A percentile compares a stretch with the other conserved stretches of the same genome.
Conservation (phyloP, 176 grass and related monocot genomes). For the Eleusine coracana region DNA sequence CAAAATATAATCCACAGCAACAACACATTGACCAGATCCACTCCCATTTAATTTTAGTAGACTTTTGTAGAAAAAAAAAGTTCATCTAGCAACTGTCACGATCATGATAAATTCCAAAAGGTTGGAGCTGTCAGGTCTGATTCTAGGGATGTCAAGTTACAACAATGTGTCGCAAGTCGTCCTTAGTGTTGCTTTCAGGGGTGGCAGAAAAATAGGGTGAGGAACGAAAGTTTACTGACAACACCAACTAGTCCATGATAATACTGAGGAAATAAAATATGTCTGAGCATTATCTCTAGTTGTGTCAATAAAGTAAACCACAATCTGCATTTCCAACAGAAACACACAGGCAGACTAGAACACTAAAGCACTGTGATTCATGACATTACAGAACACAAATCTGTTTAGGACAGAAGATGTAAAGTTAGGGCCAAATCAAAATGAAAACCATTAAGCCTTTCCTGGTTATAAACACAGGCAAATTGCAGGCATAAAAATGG, state of each 20-base stretch:
- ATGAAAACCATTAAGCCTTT: not conserved
- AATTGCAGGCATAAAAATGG: not conserved
- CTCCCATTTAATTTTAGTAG: not conserved
- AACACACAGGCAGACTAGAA: not conserved
- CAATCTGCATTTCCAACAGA: not conserved
- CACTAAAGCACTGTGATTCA: not conserved
- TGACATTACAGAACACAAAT: not conserved
- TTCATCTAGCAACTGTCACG: not conserved
- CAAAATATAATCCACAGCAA: not conserved
- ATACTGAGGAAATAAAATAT: not conserved
- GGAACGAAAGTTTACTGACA: not conserved
- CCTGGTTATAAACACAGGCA: not conserved
- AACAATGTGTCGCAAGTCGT: not conserved
- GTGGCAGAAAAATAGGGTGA: not conserved
- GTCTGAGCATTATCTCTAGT: no score
- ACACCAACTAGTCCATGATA: not conserved
- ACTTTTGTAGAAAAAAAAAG: not conserved
- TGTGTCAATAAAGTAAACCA: not conserved
- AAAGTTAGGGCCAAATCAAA: not conserved
- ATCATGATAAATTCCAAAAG: conserved; percentile 15
- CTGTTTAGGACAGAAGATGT: not conserved
- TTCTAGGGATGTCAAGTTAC: not conserved
- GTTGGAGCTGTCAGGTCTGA: not conserved
- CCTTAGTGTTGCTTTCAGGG: conserved; percentile 2
- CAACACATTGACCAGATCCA: not conserved